Evolutionary conservation across 139 green algal species (phyloP), one percentile per base, ranked within the genome.

Genomic region (Picochlorum costavermella): DNA sequence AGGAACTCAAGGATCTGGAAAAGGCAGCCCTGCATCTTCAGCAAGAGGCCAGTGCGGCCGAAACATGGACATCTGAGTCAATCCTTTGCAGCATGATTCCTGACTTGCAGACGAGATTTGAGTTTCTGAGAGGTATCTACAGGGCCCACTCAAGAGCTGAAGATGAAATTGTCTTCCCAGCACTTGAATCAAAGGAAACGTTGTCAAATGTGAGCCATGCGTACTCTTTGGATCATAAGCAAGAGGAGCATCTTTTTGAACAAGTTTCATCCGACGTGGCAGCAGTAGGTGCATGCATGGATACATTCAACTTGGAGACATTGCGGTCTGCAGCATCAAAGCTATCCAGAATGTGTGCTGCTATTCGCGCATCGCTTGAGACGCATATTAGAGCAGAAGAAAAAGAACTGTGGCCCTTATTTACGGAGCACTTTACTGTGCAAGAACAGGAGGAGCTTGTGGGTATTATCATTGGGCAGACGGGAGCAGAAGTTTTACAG

Each of bases 101-200:
- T 33, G 63, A 65, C 50, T 81, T 99, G 48, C 78, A 87, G 31
- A 92, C 90, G 0, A 79, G 90, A 26, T 98, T 97, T 65, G 78
- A 89, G 20, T 98, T 98, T 72, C 67, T 99, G 61, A 82, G 69
- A 66, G 80, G 83, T 60, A 81, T 93, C 26, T 96, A 94, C 72
- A 64, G 71, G 17, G 86, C 87, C 6, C 86, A 93, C 74, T 80
- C 68, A n/a, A 23, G 30, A 56, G n/a, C 43, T 67, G 93, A 98
- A 73, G 93, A 98, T 71, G 85, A 96, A 57, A 92, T 99, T 40
- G 89, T 99, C 57, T 99, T 99, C 51, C 93, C 93, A 28, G 93
- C 90, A 6, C 76, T 99, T 43, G 93, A 99, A 79, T 75, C 74
- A 12, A 97, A 97, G 78, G 86, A 98, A 70, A 81, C 17, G 3